A percentile compares a stretch with the other conserved stretches of the same genome.
Evolutionary conservation across 2,329 filamentous ascomycete species (phyloP).

Genomic region (Colletotrichum tofieldiae): DNA sequence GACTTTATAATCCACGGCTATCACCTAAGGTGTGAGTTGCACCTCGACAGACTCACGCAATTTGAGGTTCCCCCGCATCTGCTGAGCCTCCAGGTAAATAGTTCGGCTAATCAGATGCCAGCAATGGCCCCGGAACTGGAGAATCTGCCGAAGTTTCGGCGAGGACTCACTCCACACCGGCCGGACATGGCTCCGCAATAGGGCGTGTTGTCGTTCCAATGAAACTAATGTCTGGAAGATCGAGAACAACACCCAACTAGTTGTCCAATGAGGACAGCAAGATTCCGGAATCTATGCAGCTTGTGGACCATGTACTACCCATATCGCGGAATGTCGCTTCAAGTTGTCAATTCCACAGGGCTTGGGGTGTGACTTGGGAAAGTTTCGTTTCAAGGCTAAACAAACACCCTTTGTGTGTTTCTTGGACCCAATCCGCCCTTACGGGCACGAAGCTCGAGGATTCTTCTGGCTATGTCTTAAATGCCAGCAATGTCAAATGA

Average conservation of each 20-base stretch:
- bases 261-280: background rate
- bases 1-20: background rate
- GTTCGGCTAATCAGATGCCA: constrained; percentile 12
- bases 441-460: background rate
- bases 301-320: too few relatives aligned
- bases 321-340: too few relatives aligned
- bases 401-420: background rate
- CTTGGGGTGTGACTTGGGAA: background rate
- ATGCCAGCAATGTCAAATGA: too few relatives aligned
- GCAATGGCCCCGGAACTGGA: background rate
- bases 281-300: background rate
- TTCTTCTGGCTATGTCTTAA: too few relatives aligned
- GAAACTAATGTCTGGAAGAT: background rate
- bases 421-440: too few relatives aligned
- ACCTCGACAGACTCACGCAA: background rate
- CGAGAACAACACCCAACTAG: background rate
- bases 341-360: too few relatives aligned
- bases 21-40: background rate
- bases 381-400: background rate
- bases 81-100: background rate
- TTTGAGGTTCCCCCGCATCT: constrained; percentile 4
- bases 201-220: background rate
- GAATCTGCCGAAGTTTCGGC: constrained; percentile 2
- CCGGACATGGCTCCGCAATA: background rate
- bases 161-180: background rate